Conservation (phyloP, 1,139 yeast genomes). For the Debaryomyces nepalensis region DNA sequence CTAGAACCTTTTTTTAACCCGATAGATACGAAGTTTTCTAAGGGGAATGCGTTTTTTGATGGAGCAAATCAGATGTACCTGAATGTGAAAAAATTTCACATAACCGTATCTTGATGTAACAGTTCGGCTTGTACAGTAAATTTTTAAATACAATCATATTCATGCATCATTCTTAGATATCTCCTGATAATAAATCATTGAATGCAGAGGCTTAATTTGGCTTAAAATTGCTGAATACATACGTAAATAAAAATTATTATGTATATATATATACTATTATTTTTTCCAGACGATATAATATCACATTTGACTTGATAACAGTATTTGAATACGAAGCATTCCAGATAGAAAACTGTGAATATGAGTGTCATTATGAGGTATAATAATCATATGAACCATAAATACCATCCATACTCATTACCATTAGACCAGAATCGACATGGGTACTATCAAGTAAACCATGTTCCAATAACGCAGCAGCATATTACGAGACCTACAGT, state of each 20-base stretch:
- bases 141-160: slow-evolving; percentile 5
- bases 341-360: slow-evolving; percentile 1
- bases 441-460: slow-evolving; percentile 9
- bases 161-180: slow-evolving; percentile 6
- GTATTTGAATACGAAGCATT: slow-evolving; percentile 3
- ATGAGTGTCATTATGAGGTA: slow-evolving; percentile 10
- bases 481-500: slow-evolving; percentile 1
- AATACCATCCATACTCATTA: slow-evolving; percentile 4
- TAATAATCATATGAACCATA: slow-evolving; percentile 7
- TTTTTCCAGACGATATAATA: slow-evolving; percentile 5
- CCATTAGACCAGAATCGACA: slow-evolving; percentile 7
- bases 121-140: slow-evolving; percentile 8
- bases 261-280: slow-evolving; percentile 1
- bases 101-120: slow-evolving; percentile 7
- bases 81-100: slow-evolving; percentile 4
- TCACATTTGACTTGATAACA: not conserved
- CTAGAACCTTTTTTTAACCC: slow-evolving; percentile 2
- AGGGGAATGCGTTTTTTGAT: slow-evolving; percentile 7
- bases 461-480: slow-evolving; percentile 1
- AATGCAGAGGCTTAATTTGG: slow-evolving; percentile 8
- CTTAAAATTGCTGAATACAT: slow-evolving; percentile 3
- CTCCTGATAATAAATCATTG: slow-evolving; percentile 9
- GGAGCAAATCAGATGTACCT: slow-evolving; percentile 6
- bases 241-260: slow-evolving; percentile 3
- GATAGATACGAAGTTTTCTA: slow-evolving; percentile 3